phyloP scores from a whole-genome alignment of 148 eudicot genomes.

The Rhododendron kiyosumense region DNA sequence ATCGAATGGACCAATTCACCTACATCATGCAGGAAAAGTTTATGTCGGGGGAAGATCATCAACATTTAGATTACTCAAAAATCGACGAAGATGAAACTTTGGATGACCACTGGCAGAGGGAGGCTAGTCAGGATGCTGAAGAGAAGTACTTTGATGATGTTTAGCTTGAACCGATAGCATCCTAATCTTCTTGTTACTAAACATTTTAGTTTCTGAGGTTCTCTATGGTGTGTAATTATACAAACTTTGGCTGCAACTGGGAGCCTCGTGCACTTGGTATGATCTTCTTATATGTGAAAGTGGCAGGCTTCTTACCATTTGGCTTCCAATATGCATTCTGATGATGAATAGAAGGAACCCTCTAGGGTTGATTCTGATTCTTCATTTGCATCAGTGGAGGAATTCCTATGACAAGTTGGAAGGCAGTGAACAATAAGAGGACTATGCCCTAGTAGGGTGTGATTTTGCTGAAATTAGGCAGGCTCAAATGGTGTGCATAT shows the following conservation, averaged over 20 bases:
- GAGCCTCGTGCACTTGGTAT: not conserved
- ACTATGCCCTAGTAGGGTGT: not conserved
- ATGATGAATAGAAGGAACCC: not conserved
- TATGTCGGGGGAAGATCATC: slow-evolving; percentile 73
- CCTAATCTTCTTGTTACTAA: not conserved
- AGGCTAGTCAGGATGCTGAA: slow-evolving; percentile 86
- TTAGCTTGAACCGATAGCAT: slow-evolving; percentile 15
- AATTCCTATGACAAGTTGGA: not conserved
- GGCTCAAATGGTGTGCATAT: no score
- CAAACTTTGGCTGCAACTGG: not conserved
- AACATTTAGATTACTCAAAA: slow-evolving; percentile 73
- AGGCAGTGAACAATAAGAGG: not conserved
- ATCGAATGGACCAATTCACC: slow-evolving; percentile 79
- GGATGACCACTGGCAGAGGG: slow-evolving; percentile 93
- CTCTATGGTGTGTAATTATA: not conserved
- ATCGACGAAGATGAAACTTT: slow-evolving; percentile 79
- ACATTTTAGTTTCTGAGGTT: not conserved
- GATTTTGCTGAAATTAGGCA: not conserved
- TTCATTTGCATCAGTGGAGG: not conserved
- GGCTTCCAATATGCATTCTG: not conserved
- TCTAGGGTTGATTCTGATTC: not conserved
- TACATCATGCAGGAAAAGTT: slow-evolving; percentile 83
- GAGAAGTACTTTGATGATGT: slow-evolving; percentile 84
- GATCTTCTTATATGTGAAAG: not conserved
- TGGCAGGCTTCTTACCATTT: not conserved